phyloP scores from a whole-genome alignment of 75 land plant species.

The Cryptomeria japonica region DNA sequence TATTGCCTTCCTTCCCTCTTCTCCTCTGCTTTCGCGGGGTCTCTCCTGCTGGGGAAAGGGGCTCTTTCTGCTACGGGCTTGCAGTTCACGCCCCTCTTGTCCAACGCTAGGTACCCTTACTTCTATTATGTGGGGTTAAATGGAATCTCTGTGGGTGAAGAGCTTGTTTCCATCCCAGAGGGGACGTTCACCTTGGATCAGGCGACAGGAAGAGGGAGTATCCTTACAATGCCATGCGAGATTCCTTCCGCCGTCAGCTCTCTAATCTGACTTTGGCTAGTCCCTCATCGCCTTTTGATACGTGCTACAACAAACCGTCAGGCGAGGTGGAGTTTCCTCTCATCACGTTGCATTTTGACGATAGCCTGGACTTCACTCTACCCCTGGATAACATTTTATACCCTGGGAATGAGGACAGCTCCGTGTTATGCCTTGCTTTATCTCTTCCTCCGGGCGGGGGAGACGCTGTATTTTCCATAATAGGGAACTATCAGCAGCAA shows the following conservation, averaged over 20 bases:
- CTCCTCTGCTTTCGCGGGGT: too few species aligned
- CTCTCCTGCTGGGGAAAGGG: too few species aligned
- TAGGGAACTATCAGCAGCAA: constrained; percentile 65
- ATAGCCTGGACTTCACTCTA: constrained; percentile 41
- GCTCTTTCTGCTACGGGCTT: too few species aligned
- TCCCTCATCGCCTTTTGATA: constrained; percentile 29
- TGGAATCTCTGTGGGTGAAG: too few species aligned
- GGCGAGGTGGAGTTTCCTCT: constrained; percentile 20
- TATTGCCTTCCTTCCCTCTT: too few species aligned
- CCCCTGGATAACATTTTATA: constrained; percentile 32
- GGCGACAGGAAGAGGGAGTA: too few species aligned
- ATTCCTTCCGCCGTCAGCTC: constrained; percentile 40
- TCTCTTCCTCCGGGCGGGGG: constrained; percentile 42
- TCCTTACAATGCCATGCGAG: too few species aligned
- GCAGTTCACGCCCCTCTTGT: too few species aligned
- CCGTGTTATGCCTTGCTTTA: constrained; percentile 52
- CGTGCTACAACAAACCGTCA: constrained; percentile 45
- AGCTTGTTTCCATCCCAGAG: too few species aligned
- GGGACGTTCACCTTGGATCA: too few species aligned
- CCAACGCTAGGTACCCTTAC: too few species aligned
- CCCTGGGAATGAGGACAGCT: constrained; percentile 38
- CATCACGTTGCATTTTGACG: constrained; percentile 49
- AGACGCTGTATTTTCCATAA: constrained; percentile 44
- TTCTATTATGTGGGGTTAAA: too few species aligned
- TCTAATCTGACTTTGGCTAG: constrained; percentile 25